Evolutionary conservation across 306 rosid species (phyloP).

Genomic region (Phaseolus lunatus): DNA sequence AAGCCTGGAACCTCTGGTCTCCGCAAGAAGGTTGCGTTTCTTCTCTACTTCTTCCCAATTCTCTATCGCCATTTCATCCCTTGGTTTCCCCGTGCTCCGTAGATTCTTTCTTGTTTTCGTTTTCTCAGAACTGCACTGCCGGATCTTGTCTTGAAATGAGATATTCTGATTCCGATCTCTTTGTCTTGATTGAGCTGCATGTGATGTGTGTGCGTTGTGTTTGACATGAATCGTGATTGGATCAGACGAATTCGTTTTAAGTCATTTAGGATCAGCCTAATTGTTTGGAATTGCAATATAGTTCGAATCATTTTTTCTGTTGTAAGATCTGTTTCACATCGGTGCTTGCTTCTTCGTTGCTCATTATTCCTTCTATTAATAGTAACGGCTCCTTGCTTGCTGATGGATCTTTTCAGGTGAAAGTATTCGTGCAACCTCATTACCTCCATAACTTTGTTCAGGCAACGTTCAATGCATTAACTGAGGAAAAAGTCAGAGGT

Average conservation of each 20-base stretch:
- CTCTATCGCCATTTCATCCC: background rate
- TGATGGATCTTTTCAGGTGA: conserved; percentile 77
- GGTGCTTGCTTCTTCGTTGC: conserved; percentile 16
- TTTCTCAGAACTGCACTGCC: background rate
- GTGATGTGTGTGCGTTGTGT: conserved; percentile 1
- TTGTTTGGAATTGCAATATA: conserved; percentile 27
- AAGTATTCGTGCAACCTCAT: conserved; percentile 84
- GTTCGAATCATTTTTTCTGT: conserved; percentile 24
- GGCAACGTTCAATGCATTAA: conserved; percentile 79
- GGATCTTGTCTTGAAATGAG: conserved; percentile 38
- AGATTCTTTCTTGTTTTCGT: background rate
- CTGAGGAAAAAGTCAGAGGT: conserved; percentile 91
- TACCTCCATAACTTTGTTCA: conserved; percentile 96
- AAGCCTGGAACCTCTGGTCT: conserved; percentile 99
- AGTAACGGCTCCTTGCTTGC: conserved; percentile 40
- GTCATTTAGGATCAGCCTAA: background rate
- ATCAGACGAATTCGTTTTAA: conserved; percentile 34
- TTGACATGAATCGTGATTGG: conserved; percentile 28
- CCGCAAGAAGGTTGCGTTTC: conserved; percentile 84
- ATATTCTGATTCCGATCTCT: conserved; percentile 43
- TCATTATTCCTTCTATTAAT: conserved; percentile 23
- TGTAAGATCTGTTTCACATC: conserved; percentile 16
- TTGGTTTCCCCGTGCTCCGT: background rate
- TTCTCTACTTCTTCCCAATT: conserved; percentile 4
- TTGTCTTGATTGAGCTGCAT: conserved; percentile 33